A percentile compares a stretch with the other conserved stretches of the same genome.
Conservation (phyloP, 352 stramenopile species). For the Phytopythium sindhum region DNA sequence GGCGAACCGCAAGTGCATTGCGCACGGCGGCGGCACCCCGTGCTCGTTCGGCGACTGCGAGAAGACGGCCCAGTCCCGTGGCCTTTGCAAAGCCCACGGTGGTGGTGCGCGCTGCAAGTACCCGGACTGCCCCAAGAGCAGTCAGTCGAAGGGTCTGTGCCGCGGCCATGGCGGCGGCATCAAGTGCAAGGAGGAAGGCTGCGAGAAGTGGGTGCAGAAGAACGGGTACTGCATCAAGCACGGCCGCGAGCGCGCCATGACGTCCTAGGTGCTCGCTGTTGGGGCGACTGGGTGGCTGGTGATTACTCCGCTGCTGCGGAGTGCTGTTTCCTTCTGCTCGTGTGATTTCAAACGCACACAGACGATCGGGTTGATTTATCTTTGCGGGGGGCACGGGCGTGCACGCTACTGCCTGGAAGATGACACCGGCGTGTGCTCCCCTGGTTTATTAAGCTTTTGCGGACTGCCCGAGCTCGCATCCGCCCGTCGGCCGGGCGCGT, state of each 20-base stretch:
- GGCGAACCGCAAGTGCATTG: constrained; percentile 87
- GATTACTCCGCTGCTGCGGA: background rate
- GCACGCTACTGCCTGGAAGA: background rate
- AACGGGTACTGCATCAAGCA: constrained; percentile 90
- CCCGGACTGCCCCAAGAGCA: constrained; percentile 84
- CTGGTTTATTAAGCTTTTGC: constrained; percentile 4
- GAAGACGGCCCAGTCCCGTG: constrained; percentile 83
- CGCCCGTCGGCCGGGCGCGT: background rate
- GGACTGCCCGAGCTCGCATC: constrained; percentile 6
- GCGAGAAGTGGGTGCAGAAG: constrained; percentile 89
- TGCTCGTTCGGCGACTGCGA: constrained; percentile 85
- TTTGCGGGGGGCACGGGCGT: background rate
- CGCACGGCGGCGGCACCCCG: constrained; percentile 77
- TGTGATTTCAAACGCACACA: constrained; percentile 2
- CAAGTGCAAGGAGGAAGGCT: constrained; percentile 84
- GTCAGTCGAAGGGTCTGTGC: constrained; percentile 78
- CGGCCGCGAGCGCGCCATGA: constrained; percentile 68
- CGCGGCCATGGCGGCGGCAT: constrained; percentile 81
- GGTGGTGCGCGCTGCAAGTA: constrained; percentile 81
- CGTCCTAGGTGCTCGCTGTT: constrained; percentile 28
- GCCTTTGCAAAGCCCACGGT: constrained; percentile 82
- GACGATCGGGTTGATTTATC: constrained; percentile 19
- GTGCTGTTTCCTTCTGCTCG: constrained; percentile 4
- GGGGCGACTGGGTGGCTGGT: background rate
- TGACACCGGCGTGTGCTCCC: background rate